These are phyloP conservation scores for Abortiporus biennis DNA, from an alignment of 1,284 basidiomycete genomes.

Conservation along the genomic window DNA sequence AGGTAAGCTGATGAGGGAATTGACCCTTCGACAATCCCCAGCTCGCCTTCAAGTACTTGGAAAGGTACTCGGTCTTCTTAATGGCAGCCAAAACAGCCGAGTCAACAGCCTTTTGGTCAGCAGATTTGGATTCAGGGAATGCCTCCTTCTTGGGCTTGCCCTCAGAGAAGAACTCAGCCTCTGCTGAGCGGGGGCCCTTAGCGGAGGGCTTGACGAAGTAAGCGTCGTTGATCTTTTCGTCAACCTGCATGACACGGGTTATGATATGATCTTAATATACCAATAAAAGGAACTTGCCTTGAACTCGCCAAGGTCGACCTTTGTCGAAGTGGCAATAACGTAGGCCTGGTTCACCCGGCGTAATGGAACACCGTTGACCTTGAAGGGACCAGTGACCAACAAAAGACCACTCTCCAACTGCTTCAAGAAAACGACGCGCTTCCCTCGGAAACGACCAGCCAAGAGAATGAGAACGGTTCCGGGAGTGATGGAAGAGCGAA, in stretches of 20 bases:
- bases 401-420: constrained; percentile 91
- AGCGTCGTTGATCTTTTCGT: constrained; percentile 89
- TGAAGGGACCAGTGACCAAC: constrained; percentile 97
- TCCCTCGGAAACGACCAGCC: constrained; percentile 97
- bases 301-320: constrained; percentile 79
- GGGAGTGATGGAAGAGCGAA: constrained; percentile 88
- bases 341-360: constrained; percentile 99
- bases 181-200: constrained; percentile 73
- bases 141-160: constrained; percentile 94
- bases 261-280: neutral
- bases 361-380: constrained; percentile 98
- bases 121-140: constrained; percentile 85
- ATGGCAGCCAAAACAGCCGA: constrained; percentile 79
- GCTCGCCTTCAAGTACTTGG: constrained; percentile 90
- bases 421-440: constrained; percentile 98
- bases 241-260: constrained; percentile 41
- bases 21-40: constrained; percentile 97
- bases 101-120: constrained; percentile 94
- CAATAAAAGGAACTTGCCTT: constrained; percentile 43
- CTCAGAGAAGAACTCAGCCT: constrained; percentile 95
- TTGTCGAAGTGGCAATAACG: constrained; percentile 97
- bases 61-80: constrained; percentile 90
- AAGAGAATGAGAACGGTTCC: constrained; percentile 96
- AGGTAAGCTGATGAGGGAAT: constrained; percentile 83
- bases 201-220: constrained; percentile 87